A percentile compares a stretch with the other conserved stretches of the same genome.
Conservation (phyloP, 306 rosid species). For the Dryas octopetala region DNA sequence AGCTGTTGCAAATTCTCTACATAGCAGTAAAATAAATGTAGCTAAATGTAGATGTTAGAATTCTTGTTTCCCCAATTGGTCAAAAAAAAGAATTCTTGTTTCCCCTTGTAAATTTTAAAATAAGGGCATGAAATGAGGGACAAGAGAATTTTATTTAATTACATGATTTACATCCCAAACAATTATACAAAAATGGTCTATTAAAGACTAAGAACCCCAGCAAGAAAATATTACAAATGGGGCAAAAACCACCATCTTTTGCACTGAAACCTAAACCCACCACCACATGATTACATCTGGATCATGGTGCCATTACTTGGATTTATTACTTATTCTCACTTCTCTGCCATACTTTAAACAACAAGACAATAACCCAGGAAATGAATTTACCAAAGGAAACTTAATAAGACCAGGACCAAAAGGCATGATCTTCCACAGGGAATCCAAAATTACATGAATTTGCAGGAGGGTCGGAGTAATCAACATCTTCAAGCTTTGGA, state of each 20-base stretch:
- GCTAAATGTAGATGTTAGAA: no score
- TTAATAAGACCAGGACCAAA: slow-evolving; percentile 77
- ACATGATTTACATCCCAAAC: slow-evolving; percentile 14
- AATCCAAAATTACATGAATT: slow-evolving; percentile 61
- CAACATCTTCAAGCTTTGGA: slow-evolving; percentile 59
- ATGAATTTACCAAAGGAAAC: slow-evolving; percentile 7
- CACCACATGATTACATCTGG: slow-evolving; percentile 1
- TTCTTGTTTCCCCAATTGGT: no score
- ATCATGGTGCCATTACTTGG: slow-evolving; percentile 23
- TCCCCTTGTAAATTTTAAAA: neutral
- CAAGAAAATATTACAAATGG: slow-evolving; percentile 8
- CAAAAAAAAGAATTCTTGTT: no score
- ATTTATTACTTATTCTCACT: slow-evolving; percentile 27
- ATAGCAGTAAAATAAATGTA: no score
- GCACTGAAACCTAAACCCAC: slow-evolving; percentile 23
- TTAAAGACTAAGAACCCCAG: neutral
- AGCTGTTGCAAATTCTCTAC: no score
- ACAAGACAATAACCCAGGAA: slow-evolving; percentile 21
- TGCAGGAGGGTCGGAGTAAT: slow-evolving; percentile 59
- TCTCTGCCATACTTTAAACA: slow-evolving; percentile 21
- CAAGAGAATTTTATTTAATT: slow-evolving; percentile 8
- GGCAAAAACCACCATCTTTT: slow-evolving; percentile 21
- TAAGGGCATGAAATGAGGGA: neutral
- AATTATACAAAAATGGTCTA: slow-evolving; percentile 17
- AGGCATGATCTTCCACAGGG: slow-evolving; percentile 63